Percentiles rank a stretch among this genome's conserved stretches.
Evolutionary conservation across 169 alveolate genomes (phyloP).

Genomic region (Eimeria necatrix): DNA sequence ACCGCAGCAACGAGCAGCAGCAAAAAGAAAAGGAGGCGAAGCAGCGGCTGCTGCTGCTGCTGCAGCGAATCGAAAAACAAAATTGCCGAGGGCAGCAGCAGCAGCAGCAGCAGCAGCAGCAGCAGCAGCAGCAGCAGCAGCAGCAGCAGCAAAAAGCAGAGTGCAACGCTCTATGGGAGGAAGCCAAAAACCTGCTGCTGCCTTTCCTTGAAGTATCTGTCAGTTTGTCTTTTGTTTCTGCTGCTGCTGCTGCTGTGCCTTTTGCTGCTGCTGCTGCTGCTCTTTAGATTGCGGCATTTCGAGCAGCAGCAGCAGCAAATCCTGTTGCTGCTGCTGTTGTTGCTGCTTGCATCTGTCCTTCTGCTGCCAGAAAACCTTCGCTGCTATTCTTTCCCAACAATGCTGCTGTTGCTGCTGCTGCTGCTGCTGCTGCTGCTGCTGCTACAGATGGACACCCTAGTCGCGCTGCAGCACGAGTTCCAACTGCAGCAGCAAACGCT

Average conservation of each 20-base stretch:
- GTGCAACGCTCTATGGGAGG: slow-evolving; percentile 6
- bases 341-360: neutral
- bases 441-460: slow-evolving; percentile 7
- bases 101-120: slow-evolving; percentile 31
- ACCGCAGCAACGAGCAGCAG: slow-evolving; percentile 22
- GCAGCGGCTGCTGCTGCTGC: slow-evolving; percentile 19
- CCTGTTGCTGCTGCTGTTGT: neutral
- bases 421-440: neutral
- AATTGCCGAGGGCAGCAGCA: neutral
- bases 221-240: too few relatives aligned
- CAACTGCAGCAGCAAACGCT: slow-evolving; percentile 40
- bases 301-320: too few relatives aligned
- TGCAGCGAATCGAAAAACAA: neutral
- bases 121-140: slow-evolving; percentile 12
- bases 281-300: too few relatives aligned
- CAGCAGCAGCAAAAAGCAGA: slow-evolving; percentile 24
- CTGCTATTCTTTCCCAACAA: neutral
- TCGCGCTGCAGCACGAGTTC: slow-evolving; percentile 18
- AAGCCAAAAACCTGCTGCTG: neutral
- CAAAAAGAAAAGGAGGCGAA: neutral
- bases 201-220: neutral
- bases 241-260: slow-evolving; percentile 8
- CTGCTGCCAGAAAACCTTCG: neutral
- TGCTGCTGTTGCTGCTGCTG: neutral
- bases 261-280: neutral